These are phyloP conservation scores for Cokeromyces recurvatus DNA, from an alignment of 371 early-diverging fungal genomes.

Conservation along the genomic window DNA sequence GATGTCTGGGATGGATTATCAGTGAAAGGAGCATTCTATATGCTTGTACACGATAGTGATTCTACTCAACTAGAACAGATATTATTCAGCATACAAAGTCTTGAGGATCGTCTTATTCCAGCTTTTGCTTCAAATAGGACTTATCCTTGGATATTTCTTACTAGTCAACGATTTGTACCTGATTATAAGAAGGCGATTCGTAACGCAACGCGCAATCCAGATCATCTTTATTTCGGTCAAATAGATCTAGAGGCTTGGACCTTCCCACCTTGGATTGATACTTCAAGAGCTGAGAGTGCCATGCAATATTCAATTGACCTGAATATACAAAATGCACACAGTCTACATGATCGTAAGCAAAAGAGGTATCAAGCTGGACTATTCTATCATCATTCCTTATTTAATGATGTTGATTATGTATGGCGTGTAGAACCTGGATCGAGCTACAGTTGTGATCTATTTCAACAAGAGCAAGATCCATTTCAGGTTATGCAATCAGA, in stretches of 20 bases:
- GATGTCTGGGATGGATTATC: slow-evolving; percentile 18
- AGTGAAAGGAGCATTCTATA: slow-evolving; percentile 27
- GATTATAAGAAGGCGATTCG: slow-evolving; percentile 28
- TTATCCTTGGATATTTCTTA: slow-evolving; percentile 53
- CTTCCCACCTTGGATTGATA: slow-evolving; percentile 48
- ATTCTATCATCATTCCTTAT: slow-evolving; percentile 76
- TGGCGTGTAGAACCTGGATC: slow-evolving; percentile 97
- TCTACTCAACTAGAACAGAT: no score
- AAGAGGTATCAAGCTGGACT: slow-evolving; percentile 77
- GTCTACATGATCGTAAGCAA: slow-evolving; percentile 18
- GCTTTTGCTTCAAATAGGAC: no score
- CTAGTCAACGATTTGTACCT: slow-evolving; percentile 28
- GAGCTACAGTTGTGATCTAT: slow-evolving; percentile 75
- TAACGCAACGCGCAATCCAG: slow-evolving; percentile 22
- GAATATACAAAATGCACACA: slow-evolving; percentile 12
- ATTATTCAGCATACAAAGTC: no score
- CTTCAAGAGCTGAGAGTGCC: slow-evolving; percentile 20
- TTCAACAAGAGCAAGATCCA: slow-evolving; percentile 65
- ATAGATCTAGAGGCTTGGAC: slow-evolving; percentile 39
- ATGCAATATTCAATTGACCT: background rate
- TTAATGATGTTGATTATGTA: slow-evolving; percentile 79
- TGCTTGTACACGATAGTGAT: slow-evolving; percentile 30
- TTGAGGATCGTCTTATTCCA: no score
- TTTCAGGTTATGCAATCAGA: slow-evolving; percentile 75
- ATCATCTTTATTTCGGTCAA: slow-evolving; percentile 34